Conservation (phyloP, 1,139 yeast genomes). For the Groenewaldozyma sp. region DNA sequence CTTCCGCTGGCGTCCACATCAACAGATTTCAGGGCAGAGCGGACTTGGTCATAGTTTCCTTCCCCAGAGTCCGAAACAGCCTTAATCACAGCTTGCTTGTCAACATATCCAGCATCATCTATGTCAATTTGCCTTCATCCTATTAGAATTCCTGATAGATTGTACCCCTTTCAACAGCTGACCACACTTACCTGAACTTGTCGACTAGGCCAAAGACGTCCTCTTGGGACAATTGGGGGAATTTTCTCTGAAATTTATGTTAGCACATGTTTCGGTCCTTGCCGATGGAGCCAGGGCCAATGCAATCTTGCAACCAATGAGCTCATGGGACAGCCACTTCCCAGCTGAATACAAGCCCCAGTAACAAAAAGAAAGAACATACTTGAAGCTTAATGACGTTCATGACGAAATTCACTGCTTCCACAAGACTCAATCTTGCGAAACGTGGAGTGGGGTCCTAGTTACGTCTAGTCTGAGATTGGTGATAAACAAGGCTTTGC, state of each 20-base stretch:
- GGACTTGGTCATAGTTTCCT: conserved; percentile 81
- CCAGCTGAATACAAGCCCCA: too few relatives aligned
- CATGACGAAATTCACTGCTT: too few relatives aligned
- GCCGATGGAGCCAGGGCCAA: not conserved
- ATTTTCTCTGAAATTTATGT: conserved; percentile 44
- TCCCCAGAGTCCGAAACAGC: conserved; percentile 71
- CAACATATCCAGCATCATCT: conserved; percentile 94
- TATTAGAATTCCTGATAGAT: not conserved
- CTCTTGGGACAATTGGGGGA: conserved; percentile 75
- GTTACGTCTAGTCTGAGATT: too few relatives aligned
- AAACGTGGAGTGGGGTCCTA: too few relatives aligned
- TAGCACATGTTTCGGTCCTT: not conserved
- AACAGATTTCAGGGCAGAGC: conserved; percentile 84
- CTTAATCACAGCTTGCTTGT: conserved; percentile 82
- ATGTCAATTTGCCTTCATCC: conserved; percentile 54
- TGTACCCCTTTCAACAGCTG: not conserved
- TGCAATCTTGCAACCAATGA: not conserved
- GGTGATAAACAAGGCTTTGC: too few relatives aligned
- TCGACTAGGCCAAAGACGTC: conserved; percentile 81
- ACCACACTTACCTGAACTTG: conserved; percentile 39
- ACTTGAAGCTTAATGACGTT: conserved; percentile 47
- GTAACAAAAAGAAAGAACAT: conserved; percentile 21
- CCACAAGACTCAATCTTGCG: too few relatives aligned
- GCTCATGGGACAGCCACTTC: not conserved
- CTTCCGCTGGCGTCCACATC: conserved; percentile 95